phyloP scores from a whole-genome alignment of 495 filamentous ascomycete genomes.

The Choiromyces venosus region DNA sequence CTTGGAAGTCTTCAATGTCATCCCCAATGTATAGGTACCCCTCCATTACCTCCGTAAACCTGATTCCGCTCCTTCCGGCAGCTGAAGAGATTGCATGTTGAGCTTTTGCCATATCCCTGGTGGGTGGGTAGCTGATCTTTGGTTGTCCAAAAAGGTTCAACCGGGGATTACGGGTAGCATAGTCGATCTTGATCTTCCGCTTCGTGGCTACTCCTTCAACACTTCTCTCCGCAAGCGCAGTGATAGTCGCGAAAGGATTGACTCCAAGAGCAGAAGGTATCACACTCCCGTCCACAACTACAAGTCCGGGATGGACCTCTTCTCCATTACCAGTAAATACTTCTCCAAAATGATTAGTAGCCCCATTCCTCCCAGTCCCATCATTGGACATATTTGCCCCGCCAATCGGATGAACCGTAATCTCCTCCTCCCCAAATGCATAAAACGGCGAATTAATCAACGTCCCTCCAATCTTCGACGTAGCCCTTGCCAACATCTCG shows the following conservation, averaged over 20 bases:
- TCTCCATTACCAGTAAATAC: slow-evolving; percentile 53
- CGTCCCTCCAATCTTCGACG: slow-evolving; percentile 54
- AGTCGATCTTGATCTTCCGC: slow-evolving; percentile 48
- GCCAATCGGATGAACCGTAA: slow-evolving; percentile 65
- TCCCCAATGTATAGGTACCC: slow-evolving; percentile 55
- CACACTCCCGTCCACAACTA: slow-evolving; percentile 59
- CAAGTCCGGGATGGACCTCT: slow-evolving; percentile 53
- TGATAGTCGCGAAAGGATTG: slow-evolving; percentile 66
- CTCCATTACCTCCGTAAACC: slow-evolving; percentile 61
- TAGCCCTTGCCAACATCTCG: slow-evolving; percentile 50
- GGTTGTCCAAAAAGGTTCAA: slow-evolving; percentile 40
- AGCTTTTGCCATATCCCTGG: slow-evolving; percentile 33
- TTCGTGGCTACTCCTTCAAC: slow-evolving; percentile 50
- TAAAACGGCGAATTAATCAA: slow-evolving; percentile 56
- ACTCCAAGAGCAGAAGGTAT: slow-evolving; percentile 61
- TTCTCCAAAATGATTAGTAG: slow-evolving; percentile 58
- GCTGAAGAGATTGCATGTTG: slow-evolving; percentile 47
- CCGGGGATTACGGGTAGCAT: slow-evolving; percentile 48
- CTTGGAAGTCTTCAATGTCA: slow-evolving; percentile 53
- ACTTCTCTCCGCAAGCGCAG: slow-evolving; percentile 60
- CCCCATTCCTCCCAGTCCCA: slow-evolving; percentile 55
- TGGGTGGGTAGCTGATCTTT: slow-evolving; percentile 19
- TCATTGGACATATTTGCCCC: slow-evolving; percentile 60
- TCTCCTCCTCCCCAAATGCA: slow-evolving; percentile 52
- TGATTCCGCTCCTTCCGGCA: slow-evolving; percentile 48